phyloP scores from a whole-genome alignment of 2,329 filamentous ascomycete genomes.

The Ceratocystis lukuohia region DNA sequence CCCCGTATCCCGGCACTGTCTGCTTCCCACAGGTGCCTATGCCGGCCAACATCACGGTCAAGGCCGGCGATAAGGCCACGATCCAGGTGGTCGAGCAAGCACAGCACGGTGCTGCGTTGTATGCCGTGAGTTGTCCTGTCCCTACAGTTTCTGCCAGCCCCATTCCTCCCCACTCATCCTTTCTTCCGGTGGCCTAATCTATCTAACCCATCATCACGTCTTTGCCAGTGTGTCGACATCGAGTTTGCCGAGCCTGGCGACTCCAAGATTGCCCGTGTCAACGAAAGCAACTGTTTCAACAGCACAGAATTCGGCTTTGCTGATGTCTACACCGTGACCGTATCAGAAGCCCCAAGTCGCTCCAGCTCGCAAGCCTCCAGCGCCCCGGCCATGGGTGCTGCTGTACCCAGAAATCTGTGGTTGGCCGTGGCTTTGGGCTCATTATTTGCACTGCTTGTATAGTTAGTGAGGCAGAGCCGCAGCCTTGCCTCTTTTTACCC shows the following conservation, averaged over 20 bases:
- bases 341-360: constrained; percentile 30
- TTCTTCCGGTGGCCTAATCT: neutral
- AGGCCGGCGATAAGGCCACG: constrained; percentile 75
- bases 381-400: neutral
- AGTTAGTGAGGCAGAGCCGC: neutral
- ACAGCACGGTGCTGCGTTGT: constrained; percentile 69
- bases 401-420: neutral
- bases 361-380: constrained; percentile 27
- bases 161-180: neutral
- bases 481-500: neutral
- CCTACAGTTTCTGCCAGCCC: neutral
- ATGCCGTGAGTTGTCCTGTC: constrained; percentile 46
- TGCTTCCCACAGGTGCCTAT: constrained; percentile 83
- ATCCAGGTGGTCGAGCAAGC: constrained; percentile 80
- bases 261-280: constrained; percentile 53
- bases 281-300: constrained; percentile 78
- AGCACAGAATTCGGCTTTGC: constrained; percentile 63
- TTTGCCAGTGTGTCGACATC: constrained; percentile 74
- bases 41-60: constrained; percentile 55
- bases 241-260: constrained; percentile 73
- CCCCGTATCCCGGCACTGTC: constrained; percentile 75
- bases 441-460: constrained; percentile 2
- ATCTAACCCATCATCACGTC: no score
- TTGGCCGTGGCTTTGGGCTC: neutral
- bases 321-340: constrained; percentile 57